Conservation (phyloP, 371 early-diverging fungal genomes). For the Gilbertella persicaria region DNA sequence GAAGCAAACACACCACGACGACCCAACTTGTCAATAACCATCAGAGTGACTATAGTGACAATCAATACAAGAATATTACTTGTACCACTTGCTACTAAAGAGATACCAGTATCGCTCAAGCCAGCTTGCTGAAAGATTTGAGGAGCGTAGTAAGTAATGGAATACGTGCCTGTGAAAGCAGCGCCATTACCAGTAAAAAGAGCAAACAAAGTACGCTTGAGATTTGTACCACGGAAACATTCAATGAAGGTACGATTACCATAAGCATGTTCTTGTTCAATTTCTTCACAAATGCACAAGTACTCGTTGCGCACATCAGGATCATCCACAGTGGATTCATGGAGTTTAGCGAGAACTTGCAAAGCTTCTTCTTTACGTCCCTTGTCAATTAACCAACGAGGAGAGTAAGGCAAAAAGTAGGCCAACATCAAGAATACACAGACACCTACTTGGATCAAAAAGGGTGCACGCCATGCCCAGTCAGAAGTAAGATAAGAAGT, state of each 20-base stretch:
- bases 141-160: constrained; percentile 55
- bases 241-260: constrained; percentile 44
- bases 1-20: constrained; percentile 51
- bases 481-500: constrained; percentile 35
- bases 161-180: constrained; percentile 66
- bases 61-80: constrained; percentile 39
- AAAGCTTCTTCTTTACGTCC: constrained; percentile 53
- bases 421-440: constrained; percentile 19
- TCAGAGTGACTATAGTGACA: constrained; percentile 58
- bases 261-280: constrained; percentile 41
- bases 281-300: constrained; percentile 36
- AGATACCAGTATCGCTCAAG: constrained; percentile 27
- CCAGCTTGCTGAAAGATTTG: constrained; percentile 43
- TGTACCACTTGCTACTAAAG: constrained; percentile 44
- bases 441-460: constrained; percentile 32
- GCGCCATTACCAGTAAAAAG: constrained; percentile 58
- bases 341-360: constrained; percentile 40
- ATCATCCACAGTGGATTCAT: constrained; percentile 38
- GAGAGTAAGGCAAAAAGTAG: constrained; percentile 24
- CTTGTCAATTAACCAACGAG: constrained; percentile 57
- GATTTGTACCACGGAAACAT: constrained; percentile 39
- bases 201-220: constrained; percentile 41
- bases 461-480: constrained; percentile 49
- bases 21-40: constrained; percentile 49
- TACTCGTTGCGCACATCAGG: constrained; percentile 42